A percentile compares a stretch with the other conserved stretches of the same genome.
These are phyloP conservation scores for Hansenula sp. DNA, from an alignment of 1,139 yeast genomes.

Conservation along the genomic window DNA sequence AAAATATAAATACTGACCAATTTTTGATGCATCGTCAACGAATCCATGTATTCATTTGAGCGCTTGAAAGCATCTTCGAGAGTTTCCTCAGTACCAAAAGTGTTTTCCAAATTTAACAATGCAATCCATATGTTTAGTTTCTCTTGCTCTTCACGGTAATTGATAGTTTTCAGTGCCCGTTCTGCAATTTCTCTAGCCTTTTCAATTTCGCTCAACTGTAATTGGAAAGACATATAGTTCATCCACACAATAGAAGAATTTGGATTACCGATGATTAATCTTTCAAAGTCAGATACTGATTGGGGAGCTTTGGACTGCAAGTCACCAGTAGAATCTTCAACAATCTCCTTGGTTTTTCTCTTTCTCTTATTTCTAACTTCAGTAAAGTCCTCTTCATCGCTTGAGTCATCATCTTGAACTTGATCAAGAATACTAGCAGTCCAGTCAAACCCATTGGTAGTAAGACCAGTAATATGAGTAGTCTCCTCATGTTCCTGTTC, in stretches of 20 bases:
- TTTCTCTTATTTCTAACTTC: conserved; percentile 35
- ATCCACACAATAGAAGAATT: conserved; percentile 94
- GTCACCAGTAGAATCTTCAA: conserved; percentile 82
- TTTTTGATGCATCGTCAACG: conserved; percentile 74
- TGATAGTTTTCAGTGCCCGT: conserved; percentile 87
- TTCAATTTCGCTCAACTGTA: conserved; percentile 89
- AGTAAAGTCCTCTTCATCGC: conserved; percentile 46
- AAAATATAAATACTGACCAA: conserved; percentile 69
- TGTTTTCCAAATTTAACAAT: conserved; percentile 84
- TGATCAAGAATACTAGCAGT: conserved; percentile 85
- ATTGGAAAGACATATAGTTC: conserved; percentile 97
- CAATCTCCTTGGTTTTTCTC: conserved; percentile 40
- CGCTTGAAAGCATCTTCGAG: conserved; percentile 76
- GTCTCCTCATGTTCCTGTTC: conserved; percentile 23
- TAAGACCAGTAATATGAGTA: conserved; percentile 45
- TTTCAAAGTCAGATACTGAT: conserved; percentile 86
- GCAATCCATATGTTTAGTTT: conserved; percentile 97
- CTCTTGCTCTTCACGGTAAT: conserved; percentile 89
- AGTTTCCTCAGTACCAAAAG: conserved; percentile 84
- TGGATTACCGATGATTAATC: conserved; percentile 86
- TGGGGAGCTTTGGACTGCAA: conserved; percentile 84
- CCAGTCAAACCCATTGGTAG: conserved; percentile 90
- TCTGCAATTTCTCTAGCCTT: conserved; percentile 92
- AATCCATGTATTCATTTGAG: conserved; percentile 88
- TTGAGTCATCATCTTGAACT: conserved; percentile 47